Evolutionary conservation across 345 rosid genomes (phyloP).

Genomic region (Gossypium herbaceum): DNA sequence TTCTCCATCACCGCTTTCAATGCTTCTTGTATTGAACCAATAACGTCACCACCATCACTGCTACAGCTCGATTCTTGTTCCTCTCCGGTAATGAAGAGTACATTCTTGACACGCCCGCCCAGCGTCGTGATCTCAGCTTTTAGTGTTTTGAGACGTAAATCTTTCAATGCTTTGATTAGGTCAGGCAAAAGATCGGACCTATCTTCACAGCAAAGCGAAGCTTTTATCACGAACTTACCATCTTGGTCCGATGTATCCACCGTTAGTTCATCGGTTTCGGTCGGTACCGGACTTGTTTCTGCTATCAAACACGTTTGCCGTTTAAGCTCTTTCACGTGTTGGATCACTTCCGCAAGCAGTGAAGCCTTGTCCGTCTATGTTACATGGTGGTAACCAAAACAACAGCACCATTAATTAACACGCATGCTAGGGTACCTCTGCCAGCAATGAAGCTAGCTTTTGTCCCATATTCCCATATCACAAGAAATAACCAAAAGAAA

Average conservation of each 20-base stretch:
- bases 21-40: conserved; percentile 86
- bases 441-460: background rate
- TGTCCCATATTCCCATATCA: background rate
- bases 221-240: conserved; percentile 79
- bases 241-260: conserved; percentile 82
- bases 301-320: conserved; percentile 76
- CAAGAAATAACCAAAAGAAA: conserved; percentile 4
- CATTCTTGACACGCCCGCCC: conserved; percentile 92
- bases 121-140: conserved; percentile 95
- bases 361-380: conserved; percentile 95
- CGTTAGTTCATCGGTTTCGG: conserved; percentile 79
- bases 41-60: conserved; percentile 28
- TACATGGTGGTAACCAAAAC: conserved; percentile 4
- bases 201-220: conserved; percentile 91
- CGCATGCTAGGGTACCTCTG: background rate
- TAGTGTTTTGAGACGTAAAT: conserved; percentile 64
- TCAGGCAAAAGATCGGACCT: conserved; percentile 87
- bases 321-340: conserved; percentile 89
- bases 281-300: conserved; percentile 74
- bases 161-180: conserved; percentile 78
- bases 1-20: conserved; percentile 89
- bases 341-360: conserved; percentile 93
- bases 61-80: conserved; percentile 37
- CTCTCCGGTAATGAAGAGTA: conserved; percentile 81
- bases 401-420: background rate